These are phyloP conservation scores for Trichoderma asperellum DNA, from an alignment of 2,329 filamentous ascomycete species.

Conservation along the genomic window DNA sequence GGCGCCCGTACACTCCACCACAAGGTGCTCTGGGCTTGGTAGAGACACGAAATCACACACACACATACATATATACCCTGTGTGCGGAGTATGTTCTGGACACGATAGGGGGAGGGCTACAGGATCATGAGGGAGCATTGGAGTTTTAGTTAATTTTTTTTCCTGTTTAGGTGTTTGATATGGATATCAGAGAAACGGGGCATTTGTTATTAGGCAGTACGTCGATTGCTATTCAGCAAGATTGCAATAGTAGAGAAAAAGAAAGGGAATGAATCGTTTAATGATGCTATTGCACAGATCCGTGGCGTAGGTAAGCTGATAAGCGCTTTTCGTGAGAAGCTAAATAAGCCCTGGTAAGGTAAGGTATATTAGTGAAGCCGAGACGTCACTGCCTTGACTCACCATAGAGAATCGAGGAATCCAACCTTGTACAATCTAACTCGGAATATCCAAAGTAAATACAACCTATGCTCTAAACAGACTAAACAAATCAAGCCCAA, in stretches of 20 bases:
- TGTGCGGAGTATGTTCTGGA: background rate
- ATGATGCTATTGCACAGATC: background rate
- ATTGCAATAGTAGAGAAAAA: background rate
- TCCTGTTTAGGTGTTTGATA: background rate
- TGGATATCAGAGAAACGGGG: slow-evolving; percentile 11
- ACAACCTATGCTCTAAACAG: too few relatives aligned
- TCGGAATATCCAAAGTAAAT: too few relatives aligned
- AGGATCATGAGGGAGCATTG: slow-evolving; percentile 23
- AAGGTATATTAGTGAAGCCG: background rate
- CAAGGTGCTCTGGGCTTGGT: slow-evolving; percentile 72
- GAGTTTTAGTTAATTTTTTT: slow-evolving; percentile 11
- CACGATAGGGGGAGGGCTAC: background rate
- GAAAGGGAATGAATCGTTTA: background rate
- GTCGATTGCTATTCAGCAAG: background rate
- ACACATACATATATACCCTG: background rate
- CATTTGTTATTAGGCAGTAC: slow-evolving; percentile 4
- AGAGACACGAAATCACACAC: slow-evolving; percentile 33
- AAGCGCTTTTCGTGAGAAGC: background rate
- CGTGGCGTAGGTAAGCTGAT: background rate
- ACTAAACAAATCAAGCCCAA: background rate
- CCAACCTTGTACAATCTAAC: too few relatives aligned
- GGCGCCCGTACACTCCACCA: slow-evolving; percentile 82
- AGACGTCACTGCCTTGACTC: background rate
- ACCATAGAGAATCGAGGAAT: background rate
- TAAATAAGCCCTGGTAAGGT: background rate